These are phyloP conservation scores for Candida corydali DNA, from an alignment of 805 yeast genomes.

Conservation along the genomic window DNA sequence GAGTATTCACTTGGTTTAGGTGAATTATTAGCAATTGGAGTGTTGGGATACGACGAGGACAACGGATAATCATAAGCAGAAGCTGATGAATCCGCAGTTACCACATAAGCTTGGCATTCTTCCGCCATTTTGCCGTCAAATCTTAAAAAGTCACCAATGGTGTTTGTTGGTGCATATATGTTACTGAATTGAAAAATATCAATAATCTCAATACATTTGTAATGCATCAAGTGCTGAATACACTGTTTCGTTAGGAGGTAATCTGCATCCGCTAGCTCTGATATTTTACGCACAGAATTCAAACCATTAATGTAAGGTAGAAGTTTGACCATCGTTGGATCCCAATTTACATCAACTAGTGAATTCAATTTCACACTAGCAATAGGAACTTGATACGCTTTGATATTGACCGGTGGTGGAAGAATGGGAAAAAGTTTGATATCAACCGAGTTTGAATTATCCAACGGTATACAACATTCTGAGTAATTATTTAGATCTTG, in stretches of 20 bases:
- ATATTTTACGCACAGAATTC: conserved; percentile 73
- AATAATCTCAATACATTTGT: conserved; percentile 74
- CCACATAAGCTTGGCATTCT: conserved; percentile 83
- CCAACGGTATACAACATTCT: conserved; percentile 92
- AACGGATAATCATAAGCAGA: conserved; percentile 11
- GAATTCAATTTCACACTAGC: conserved; percentile 72
- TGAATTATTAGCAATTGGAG: conserved; percentile 2
- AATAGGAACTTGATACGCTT: conserved; percentile 85
- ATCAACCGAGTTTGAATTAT: conserved; percentile 83
- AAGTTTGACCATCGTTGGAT: conserved; percentile 89
- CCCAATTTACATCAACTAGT: conserved; percentile 90
- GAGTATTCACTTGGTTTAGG: background rate
- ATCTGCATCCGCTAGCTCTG: conserved; percentile 78
- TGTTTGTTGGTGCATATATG: conserved; percentile 84
- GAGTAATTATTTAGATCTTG: conserved; percentile 94
- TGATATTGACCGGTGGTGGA: conserved; percentile 72
- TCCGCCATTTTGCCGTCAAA: conserved; percentile 56
- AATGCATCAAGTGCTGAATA: conserved; percentile 86
- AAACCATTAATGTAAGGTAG: conserved; percentile 85
- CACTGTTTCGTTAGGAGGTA: conserved; percentile 76
- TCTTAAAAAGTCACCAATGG: conserved; percentile 62
- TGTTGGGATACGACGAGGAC: conserved; percentile 19
- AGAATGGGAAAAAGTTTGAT: conserved; percentile 90
- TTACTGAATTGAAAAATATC: conserved; percentile 90
- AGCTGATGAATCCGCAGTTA: conserved; percentile 29